phyloP scores from a whole-genome alignment of 2,329 filamentous ascomycete species.

The Sporothrix inflata region DNA sequence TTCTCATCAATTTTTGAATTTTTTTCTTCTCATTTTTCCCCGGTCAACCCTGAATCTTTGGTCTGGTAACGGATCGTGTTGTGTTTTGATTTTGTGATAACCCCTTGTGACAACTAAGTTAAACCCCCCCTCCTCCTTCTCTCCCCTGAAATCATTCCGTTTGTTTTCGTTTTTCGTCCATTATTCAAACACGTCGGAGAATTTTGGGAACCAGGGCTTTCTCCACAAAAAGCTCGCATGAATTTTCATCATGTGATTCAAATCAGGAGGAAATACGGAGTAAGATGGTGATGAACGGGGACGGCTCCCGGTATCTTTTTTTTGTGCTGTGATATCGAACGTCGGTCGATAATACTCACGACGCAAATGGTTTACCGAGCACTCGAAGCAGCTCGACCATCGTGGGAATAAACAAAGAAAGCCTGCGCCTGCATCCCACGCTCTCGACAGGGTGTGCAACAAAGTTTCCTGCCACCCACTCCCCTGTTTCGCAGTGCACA shows the following conservation, averaged over 20 bases:
- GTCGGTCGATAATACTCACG: neutral
- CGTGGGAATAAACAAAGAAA: neutral
- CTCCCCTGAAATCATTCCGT: neutral
- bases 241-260: conserved; percentile 26
- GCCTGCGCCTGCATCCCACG: neutral
- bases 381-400: neutral
- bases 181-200: neutral
- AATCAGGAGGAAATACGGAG: neutral
- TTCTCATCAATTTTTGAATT: neutral
- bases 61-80: neutral
- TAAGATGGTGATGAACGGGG: neutral
- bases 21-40: neutral
- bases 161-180: neutral
- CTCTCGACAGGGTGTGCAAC: neutral
- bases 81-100: conserved; percentile 12
- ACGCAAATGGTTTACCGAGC: neutral
- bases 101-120: conserved; percentile 6
- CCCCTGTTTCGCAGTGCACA: neutral
- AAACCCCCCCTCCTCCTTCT: neutral
- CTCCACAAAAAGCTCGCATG: conserved; percentile 15
- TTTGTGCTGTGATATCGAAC: neutral
- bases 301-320: too few species aligned
- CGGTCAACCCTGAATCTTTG: neutral
- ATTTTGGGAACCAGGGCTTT: neutral
- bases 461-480: neutral